phyloP scores from a whole-genome alignment of 225 moss, liverwort and hornwort genomes.

The Pseudisothecium myosuroides region DNA sequence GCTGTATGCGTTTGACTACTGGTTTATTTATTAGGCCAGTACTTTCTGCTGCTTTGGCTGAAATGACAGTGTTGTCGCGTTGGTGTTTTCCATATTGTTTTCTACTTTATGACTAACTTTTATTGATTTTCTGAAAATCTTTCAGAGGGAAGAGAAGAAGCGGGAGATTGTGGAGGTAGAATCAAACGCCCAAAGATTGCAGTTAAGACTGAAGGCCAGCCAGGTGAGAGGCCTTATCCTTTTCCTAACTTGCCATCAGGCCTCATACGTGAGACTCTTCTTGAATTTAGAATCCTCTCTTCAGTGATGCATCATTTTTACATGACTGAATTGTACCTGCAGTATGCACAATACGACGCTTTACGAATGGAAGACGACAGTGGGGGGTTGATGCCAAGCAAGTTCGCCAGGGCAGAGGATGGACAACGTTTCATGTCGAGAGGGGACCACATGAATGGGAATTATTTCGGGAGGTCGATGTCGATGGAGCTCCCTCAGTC shows the following conservation, averaged over 20 bases:
- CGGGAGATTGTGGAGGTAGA: conserved; percentile 92
- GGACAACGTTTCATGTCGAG: conserved; percentile 42
- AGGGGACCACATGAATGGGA: conserved; percentile 58
- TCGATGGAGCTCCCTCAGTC: conserved; percentile 53
- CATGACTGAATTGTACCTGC: not conserved
- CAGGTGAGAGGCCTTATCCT: conserved; percentile 6
- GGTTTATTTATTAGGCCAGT: not conserved
- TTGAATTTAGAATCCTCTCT: too few species aligned
- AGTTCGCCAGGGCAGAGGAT: conserved; percentile 50
- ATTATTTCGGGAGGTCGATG: conserved; percentile 27
- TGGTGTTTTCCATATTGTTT: not conserved
- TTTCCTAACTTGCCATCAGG: not conserved
- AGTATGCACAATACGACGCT: conserved; percentile 63
- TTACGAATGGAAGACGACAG: conserved; percentile 61
- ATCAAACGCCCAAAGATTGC: conserved; percentile 72
- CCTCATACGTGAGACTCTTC: not conserved
- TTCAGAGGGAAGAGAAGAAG: conserved; percentile 97
- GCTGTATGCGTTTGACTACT: not conserved
- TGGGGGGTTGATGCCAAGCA: conserved; percentile 37
- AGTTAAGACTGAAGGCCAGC: conserved; percentile 73
- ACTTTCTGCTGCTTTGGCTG: not conserved
- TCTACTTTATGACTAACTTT: not conserved
- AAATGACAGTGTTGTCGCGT: not conserved
- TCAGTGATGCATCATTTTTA: not conserved
- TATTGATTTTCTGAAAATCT: not conserved